Evolutionary conservation across 2,329 filamentous ascomycete genomes (phyloP), one percentile per base, ranked within the genome.

Genomic region (Blastomyces silverae): DNA sequence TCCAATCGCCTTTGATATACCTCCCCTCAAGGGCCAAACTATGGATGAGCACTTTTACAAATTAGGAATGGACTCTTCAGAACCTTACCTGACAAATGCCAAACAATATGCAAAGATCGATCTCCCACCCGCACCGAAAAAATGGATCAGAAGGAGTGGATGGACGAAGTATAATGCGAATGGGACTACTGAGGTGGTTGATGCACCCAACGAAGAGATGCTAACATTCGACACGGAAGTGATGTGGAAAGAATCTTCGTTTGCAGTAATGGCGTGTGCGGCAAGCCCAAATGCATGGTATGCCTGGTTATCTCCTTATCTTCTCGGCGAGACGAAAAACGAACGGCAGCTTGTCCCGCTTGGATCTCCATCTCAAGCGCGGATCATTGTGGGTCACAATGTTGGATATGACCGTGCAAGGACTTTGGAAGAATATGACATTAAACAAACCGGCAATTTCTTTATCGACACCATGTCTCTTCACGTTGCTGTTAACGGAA

Each of bases 391-490:
- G 28, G 94, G 94, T 2, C 94, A 99, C 78, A 99, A 99, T 69
- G 87, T 99, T 65, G 94, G 94, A 25, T 99, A 95, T 74, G 94
- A 99, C 74, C 85, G 94, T 31, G 93, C 93, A 20, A 85, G 95
- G 46, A 85, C 97, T 64, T 78, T 87, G 25, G 94, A 99, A 74
- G 94, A 99, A 75, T 99, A 99, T 74, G 84, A 88, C 71, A 77
- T 97, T 52, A 81, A 85, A 64, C 93, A 97, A 75, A 89, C 91
- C 0, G 85, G 87, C 50, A 97, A 92, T 70, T 89, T 86, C 55
- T 99, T 96, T 74, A 78, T 99, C 62, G 94, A 99, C 75, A 99
- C 94, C 39, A 99, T 99, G 94, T 97, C 93, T 1, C 80, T 99
- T 25, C 94, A 99, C 74, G 93, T 96, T 8, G 95, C 95, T 2